A percentile compares a stretch with the other conserved stretches of the same genome.
phyloP scores from a whole-genome alignment of 495 filamentous ascomycete species.

The Penicillium cosmopolitanum region DNA sequence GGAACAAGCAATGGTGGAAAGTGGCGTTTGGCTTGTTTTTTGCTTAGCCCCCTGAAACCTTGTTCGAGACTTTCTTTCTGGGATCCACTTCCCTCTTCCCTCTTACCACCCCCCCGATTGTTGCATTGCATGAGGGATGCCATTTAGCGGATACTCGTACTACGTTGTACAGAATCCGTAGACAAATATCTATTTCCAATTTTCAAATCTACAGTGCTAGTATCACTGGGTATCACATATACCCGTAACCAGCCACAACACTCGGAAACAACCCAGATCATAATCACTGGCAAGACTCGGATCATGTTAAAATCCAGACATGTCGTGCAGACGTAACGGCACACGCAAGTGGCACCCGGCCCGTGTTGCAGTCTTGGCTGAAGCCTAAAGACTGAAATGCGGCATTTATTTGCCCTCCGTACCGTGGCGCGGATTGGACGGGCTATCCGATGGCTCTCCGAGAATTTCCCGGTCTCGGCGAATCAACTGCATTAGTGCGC shows the following conservation, averaged over 20 bases:
- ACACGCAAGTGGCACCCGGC: slow-evolving; percentile 9
- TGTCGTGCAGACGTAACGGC: neutral
- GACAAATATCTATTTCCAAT: no score
- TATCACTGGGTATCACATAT: no score
- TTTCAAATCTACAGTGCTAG: no score
- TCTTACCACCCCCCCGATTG: neutral
- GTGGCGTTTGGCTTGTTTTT: neutral
- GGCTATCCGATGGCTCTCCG: slow-evolving; percentile 20
- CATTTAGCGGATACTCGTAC: no score
- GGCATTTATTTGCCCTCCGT: slow-evolving; percentile 16
- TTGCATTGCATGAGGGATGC: neutral
- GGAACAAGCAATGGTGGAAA: neutral
- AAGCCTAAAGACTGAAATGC: slow-evolving; percentile 14
- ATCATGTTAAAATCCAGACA: neutral
- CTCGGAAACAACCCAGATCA: neutral
- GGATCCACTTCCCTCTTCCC: neutral
- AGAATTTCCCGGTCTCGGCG: slow-evolving; percentile 18
- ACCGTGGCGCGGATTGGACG: slow-evolving; percentile 27
- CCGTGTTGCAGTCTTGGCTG: slow-evolving; percentile 15
- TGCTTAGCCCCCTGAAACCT: slow-evolving; percentile 1
- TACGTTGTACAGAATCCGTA: no score
- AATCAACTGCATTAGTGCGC: slow-evolving; percentile 13
- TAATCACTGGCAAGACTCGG: no score
- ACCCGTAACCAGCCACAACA: neutral
- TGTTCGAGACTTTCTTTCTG: neutral